phyloP scores from a whole-genome alignment of 352 stramenopile species.

The Phytopythium boreale region DNA sequence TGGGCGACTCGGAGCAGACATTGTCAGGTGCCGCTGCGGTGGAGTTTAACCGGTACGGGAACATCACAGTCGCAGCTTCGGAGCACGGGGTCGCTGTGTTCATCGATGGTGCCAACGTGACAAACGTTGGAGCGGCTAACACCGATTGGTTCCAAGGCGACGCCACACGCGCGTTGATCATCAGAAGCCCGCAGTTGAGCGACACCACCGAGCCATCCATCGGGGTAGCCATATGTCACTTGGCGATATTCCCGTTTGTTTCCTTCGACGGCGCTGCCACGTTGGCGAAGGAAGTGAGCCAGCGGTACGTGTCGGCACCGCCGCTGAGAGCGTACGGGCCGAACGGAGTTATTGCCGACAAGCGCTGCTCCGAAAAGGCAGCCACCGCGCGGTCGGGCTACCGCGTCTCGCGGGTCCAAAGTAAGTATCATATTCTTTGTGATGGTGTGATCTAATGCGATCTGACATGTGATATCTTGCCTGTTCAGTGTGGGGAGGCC shows the following conservation, averaged over 20 bases:
- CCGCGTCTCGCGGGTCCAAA: constrained; percentile 41
- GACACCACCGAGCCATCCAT: not conserved
- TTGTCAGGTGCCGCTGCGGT: not conserved
- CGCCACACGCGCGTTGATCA: not conserved
- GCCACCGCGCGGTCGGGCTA: constrained; percentile 43
- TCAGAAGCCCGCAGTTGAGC: not conserved
- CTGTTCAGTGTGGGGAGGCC: constrained; percentile 61
- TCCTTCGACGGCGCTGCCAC: constrained; percentile 10
- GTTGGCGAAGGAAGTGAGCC: constrained; percentile 41
- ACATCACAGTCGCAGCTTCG: not conserved
- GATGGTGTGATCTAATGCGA: constrained; percentile 9
- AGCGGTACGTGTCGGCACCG: constrained; percentile 40
- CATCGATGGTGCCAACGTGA: not conserved
- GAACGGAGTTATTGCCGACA: constrained; percentile 20
- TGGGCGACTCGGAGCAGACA: not conserved
- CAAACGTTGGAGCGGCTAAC: not conserved
- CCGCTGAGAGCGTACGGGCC: constrained; percentile 40
- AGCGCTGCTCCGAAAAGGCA: constrained; percentile 25
- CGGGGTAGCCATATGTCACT: constrained; percentile 35
- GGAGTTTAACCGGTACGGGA: constrained; percentile 1
- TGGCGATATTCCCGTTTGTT: constrained; percentile 30
- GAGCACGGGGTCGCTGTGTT: not conserved
- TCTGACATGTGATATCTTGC: not conserved
- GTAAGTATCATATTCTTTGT: constrained; percentile 29
- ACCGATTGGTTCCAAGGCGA: not conserved